Evolutionary conservation across 257 asterid species (phyloP), one percentile per base, ranked within the genome.

Genomic region (Anisodus tanguticus): DNA sequence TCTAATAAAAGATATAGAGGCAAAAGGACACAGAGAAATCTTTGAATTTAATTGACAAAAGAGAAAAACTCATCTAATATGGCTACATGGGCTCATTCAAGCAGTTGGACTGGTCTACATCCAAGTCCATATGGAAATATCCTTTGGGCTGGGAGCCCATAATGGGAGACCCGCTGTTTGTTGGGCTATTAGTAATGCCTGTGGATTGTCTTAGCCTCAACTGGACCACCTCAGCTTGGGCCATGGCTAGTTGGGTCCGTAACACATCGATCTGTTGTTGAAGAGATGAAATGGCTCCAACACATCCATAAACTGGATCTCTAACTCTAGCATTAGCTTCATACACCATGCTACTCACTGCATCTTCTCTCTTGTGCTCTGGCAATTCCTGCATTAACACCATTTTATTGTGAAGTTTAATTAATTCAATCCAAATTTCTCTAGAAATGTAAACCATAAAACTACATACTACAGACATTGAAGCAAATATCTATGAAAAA

Each of bases 261-360:
- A 77, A 49, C 82, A 53, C 22, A 31, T 77, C 82, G 43, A 77
- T 77, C 58, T 77, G 82, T 8, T 77, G 82, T 77, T 77, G 82
- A 26, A 77, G 82, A 26, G 82, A 77, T 53, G 82, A 77, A 22
- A 77, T 77, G 64, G 82, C 82, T 53, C 82, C 82, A 26, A 77
- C 82, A 53, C 82, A 77, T 53, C 82, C 82, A 13, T 77, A 77
- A 4, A 77, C 82, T 77, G 82, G 82, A 77, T 77, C 82, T 77
- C 82, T 26, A 77, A 77, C 82, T 53, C 82, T 77, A 53, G 82
- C 82, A 53, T 77, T 77, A 7, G 82, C 82, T 77, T 77, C 82
- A 77, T 77, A 77, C 4, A 77, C 82, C 82, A 77, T 53, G 82
- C 82, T 77, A 54, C 82, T 77, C 49, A 77, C 82, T 77, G 82